phyloP scores from a whole-genome alignment of 768 basidiomycete species.

The Lepiota brunneoincarnata region DNA sequence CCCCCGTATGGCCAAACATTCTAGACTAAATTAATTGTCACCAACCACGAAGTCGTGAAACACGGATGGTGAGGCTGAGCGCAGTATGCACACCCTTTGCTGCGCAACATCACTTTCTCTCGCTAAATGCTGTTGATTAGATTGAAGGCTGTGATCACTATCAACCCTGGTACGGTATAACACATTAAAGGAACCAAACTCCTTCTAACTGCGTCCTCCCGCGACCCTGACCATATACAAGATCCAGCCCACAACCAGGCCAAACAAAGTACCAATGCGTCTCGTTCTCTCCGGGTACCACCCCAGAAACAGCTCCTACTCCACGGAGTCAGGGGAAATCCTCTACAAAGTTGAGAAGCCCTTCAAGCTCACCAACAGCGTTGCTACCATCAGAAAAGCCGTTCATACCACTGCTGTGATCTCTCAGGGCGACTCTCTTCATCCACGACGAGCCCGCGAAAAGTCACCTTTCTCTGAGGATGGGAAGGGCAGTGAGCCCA shows the following conservation, averaged over 20 bases:
- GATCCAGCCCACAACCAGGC: not conserved
- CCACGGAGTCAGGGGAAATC: constrained; percentile 17
- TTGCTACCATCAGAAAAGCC: constrained; percentile 15
- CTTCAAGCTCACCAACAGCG: not conserved
- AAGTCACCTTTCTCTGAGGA: not conserved
- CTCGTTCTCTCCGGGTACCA: constrained; percentile 20
- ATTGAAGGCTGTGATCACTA: no score
- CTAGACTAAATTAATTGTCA: no score
- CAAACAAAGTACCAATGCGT: constrained; percentile 13
- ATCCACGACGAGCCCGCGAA: not conserved
- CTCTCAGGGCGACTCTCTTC: not conserved
- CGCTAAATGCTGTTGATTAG: no score
- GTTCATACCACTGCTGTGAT: constrained; percentile 1
- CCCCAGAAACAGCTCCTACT: constrained; percentile 19
- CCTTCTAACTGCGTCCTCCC: no score
- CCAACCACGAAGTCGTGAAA: no score
- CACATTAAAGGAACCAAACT: no score
- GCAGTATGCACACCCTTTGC: no score
- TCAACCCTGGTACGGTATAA: no score
- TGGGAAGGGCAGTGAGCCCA: not conserved
- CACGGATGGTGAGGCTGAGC: no score
- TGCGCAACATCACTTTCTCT: no score
- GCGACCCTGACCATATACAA: not conserved
- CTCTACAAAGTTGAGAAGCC: constrained; percentile 20
- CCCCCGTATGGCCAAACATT: no score